Percentiles rank a stretch among this genome's conserved stretches.
These are phyloP conservation scores for Collybiopsis confluens DNA, from an alignment of 768 basidiomycete genomes.

Conservation along the genomic window DNA sequence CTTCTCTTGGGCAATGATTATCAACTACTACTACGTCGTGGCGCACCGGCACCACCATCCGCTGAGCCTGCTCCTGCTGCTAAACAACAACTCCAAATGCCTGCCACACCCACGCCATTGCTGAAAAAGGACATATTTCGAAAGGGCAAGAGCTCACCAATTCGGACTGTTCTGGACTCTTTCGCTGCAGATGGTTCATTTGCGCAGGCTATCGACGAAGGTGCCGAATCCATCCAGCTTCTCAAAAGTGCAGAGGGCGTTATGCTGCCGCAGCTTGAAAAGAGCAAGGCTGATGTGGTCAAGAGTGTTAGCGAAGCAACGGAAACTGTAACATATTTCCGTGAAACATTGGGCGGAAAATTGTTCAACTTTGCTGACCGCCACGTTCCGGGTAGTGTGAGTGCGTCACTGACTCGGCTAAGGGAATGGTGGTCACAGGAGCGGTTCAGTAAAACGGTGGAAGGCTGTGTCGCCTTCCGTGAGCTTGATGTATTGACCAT, in stretches of 20 bases:
- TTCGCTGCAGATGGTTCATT: conserved; percentile 59
- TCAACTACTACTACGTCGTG: conserved; percentile 58
- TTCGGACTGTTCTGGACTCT: conserved; percentile 47
- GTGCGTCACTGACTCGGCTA: conserved; percentile 19
- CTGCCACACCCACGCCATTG: conserved; percentile 31
- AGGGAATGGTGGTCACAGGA: conserved; percentile 56
- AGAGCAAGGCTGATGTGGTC: conserved; percentile 16
- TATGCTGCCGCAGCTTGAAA: conserved; percentile 13
- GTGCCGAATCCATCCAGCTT: conserved; percentile 38
- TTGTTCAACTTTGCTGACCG: conserved; percentile 6
- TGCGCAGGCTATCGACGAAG: conserved; percentile 45
- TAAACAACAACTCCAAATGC: conserved; percentile 23
- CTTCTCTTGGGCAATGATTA: conserved; percentile 66
- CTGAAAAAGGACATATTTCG: conserved; percentile 45
- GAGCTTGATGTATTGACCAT: conserved; percentile 60
- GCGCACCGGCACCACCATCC: conserved; percentile 30
- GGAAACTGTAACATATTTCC: conserved; percentile 1
- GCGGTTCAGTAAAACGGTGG: conserved; percentile 47
- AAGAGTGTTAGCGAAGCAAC: conserved; percentile 18
- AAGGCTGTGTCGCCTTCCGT: conserved; percentile 52
- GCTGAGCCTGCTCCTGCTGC: conserved; percentile 14
- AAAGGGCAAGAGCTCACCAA: conserved; percentile 41
- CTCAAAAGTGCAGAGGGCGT: conserved; percentile 36
- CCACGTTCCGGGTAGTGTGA: conserved; percentile 28
- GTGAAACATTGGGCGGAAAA: conserved; percentile 9